Evolutionary conservation across 371 early-diverging fungal species (phyloP).

Genomic region (Rhizomucor miehei): DNA sequence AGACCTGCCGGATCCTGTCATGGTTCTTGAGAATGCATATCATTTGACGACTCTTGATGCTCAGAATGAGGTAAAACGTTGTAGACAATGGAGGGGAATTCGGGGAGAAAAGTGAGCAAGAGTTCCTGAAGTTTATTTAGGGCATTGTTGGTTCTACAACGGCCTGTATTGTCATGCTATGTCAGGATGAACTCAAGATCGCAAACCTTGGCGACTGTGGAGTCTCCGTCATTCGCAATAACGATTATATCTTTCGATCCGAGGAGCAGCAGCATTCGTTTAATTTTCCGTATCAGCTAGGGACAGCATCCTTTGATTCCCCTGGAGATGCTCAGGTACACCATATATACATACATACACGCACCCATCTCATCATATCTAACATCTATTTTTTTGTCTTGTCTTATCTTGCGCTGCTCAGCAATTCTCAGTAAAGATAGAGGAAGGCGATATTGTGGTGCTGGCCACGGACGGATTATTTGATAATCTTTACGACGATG

Average conservation of each 20-base stretch:
- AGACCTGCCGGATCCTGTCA: slow-evolving; percentile 17
- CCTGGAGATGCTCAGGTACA: slow-evolving; percentile 68
- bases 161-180: slow-evolving; percentile 80
- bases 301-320: slow-evolving; percentile 60
- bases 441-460: slow-evolving; percentile 73
- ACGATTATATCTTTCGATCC: slow-evolving; percentile 82
- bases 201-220: slow-evolving; percentile 94
- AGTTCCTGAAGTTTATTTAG: slow-evolving; percentile 3
- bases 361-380: too few species aligned
- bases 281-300: slow-evolving; percentile 77
- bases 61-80: slow-evolving; percentile 18
- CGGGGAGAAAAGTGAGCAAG: not conserved
- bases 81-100: not conserved
- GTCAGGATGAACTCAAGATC: slow-evolving; percentile 85
- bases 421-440: slow-evolving; percentile 60
- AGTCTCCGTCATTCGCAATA: slow-evolving; percentile 76
- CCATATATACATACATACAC: not conserved
- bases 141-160: slow-evolving; percentile 79
- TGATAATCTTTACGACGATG: slow-evolving; percentile 82
- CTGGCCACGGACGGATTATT: slow-evolving; percentile 77
- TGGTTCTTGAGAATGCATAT: slow-evolving; percentile 24
- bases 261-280: slow-evolving; percentile 86
- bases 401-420: not conserved
- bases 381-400: too few species aligned
- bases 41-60: slow-evolving; percentile 26